Base-by-base conservation (phyloP, 371 early-diverging fungal species). In the Apophysomyces elegans region DNA sequence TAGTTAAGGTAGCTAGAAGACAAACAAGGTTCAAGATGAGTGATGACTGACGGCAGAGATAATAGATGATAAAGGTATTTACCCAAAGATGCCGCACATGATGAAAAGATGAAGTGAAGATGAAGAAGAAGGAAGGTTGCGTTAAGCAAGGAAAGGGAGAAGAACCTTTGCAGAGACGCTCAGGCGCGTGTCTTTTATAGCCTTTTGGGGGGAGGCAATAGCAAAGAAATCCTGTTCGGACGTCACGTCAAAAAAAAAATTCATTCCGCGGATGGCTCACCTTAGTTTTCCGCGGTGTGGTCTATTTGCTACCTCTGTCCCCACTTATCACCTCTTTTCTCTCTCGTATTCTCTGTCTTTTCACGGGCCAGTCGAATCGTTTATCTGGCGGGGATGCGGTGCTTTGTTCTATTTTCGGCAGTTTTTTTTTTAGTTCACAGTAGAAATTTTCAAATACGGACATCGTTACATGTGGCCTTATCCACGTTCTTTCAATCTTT, bases 11-110 rank as follows among this genome's bases (percentile, higher is more conserved):
- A 93, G 59, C 74, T 72, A 58, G 36, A 32, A 11, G 21, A 26
- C 41, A 37, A 12, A 11, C 32, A 56, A 26, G 59, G 16, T 8
- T 8, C 41, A 8, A 41, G 41, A 41, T 50, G n/a, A 41, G 37
- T 38, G 18, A 37, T 9, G 46, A 21, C 32, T 57, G 12, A 21
- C 18, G 46, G 58, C 32, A 26, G 32, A 26, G 32, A 3, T 37
- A n/a, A 38, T 16, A 18, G 37, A 35, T 37, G 36, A 56, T 37
- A 62, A 37, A 38, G 35, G 58, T 13, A 21, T 37, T 61, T 67
- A 71, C 71, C 94, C 97, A 85, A 98, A 96, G 83, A 99, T 98
- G 77, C 98, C 98, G 78, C 98, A 98, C 98, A 99, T 98, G 67
- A 61, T 74, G 64, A 37, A 62, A 26, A 36, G 54, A 50, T 50